Conservation (phyloP, 192 early-diverging fungal species). For the Anaeromyces robustus region DNA sequence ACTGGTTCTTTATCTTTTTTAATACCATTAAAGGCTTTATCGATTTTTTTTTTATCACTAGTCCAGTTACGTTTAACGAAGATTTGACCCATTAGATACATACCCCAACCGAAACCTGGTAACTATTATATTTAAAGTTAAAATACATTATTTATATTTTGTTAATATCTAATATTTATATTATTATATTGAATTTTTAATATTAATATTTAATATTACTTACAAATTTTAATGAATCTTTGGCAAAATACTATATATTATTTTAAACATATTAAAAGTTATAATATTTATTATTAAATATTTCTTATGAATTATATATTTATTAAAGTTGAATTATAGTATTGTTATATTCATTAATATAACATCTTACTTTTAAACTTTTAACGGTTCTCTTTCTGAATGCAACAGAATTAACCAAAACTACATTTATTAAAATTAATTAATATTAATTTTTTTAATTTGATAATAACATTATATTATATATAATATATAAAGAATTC, state of each 20-base stretch:
- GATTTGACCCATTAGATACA: neutral
- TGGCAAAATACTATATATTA: neutral
- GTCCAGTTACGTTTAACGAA: constrained; percentile 8
- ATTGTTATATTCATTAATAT: too few species aligned
- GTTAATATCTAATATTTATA: too few species aligned
- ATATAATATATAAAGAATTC: too few species aligned
- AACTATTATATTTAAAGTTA: neutral
- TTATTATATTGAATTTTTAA: neutral
- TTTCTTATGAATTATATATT: too few species aligned
- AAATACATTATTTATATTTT: too few species aligned
- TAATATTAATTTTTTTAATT: too few species aligned
- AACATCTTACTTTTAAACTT: neutral
- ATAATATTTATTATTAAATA: too few species aligned
- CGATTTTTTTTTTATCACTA: constrained; percentile 3
- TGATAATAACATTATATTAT: too few species aligned
- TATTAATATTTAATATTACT: neutral
- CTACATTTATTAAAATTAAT: neutral
- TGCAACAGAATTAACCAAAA: neutral
- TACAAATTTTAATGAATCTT: neutral
- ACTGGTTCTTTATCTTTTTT: constrained; percentile 3
- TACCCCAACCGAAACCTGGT: neutral
- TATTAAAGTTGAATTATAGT: too few species aligned
- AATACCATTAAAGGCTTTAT: constrained; percentile 1
- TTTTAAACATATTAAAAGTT: too few species aligned
- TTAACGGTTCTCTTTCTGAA: neutral